Evolutionary conservation across 1,139 yeast species (phyloP), one percentile per base, ranked within the genome.

Genomic region (Debaryomyces sp.): DNA sequence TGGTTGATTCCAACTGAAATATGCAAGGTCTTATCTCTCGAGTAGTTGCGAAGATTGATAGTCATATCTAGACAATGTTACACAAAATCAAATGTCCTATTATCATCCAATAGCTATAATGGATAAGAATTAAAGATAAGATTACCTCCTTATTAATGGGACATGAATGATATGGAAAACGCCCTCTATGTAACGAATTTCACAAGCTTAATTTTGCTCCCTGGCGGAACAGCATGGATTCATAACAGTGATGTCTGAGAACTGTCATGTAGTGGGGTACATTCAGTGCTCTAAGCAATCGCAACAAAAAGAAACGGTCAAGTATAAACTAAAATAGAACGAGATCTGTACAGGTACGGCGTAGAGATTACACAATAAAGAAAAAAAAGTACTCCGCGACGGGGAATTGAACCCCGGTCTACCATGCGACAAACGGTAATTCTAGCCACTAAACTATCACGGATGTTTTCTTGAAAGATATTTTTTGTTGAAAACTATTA

Each of bases 341-440:
- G n/a, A n/a, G n/a, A n/a, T n/a, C n/a, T n/a, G n/a, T n/a, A n/a
- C n/a, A n/a, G n/a, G n/a, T n/a, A n/a, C n/a, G n/a, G n/a, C n/a
- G n/a, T n/a, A n/a, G n/a, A n/a, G 35, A 18, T 32, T 41, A 13
- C 23, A 30, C 29, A 24, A 36, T 10, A 22, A 38, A 6, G 34
- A 34, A 41, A 37, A 38, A 37, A 33, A 41, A 13, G 47, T 51
- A 58, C 75, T 70, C 75, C 75, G 75, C 70, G 75, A 71, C 75
- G 74, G 76, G 75, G 75, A 71, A 71, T 71, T 68, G 76, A 71
- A 71, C 76, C 76, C 76, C 74, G 76, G 75, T 71, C 75, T 67
- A 63, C 75, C 75, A 64, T 69, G 75, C 73, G 76, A 71, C 75
- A 71, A 71, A 69, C 75, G 75, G 75, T 62, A 64, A 70, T 71